These are phyloP conservation scores for Grosmannia penicillata DNA, from an alignment of 2,329 filamentous ascomycete species.

Conservation along the genomic window DNA sequence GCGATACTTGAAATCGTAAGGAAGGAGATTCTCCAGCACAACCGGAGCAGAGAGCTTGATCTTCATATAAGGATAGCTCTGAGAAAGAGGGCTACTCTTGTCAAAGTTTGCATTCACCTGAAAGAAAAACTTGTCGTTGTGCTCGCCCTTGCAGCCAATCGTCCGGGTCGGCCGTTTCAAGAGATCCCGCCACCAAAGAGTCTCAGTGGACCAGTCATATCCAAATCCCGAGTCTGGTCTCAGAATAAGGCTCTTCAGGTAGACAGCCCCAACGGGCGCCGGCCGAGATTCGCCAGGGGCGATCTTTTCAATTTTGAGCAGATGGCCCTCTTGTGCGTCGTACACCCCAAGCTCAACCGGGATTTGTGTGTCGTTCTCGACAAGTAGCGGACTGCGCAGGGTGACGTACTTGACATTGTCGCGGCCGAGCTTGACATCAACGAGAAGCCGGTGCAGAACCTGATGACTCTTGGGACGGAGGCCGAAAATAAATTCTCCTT, in stretches of 20 bases:
- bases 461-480: constrained; percentile 76
- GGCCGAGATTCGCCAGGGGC: constrained; percentile 80
- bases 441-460: constrained; percentile 75
- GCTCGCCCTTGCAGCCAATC: constrained; percentile 76
- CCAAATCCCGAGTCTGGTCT: constrained; percentile 93
- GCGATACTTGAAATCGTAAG: constrained; percentile 97
- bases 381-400: constrained; percentile 74
- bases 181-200: constrained; percentile 84
- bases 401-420: constrained; percentile 99
- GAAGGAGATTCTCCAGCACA: constrained; percentile 84
- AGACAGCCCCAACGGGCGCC: constrained; percentile 83
- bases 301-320: constrained; percentile 97
- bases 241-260: constrained; percentile 73
- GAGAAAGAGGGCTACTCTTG: constrained; percentile 66
- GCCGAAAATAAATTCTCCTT: constrained; percentile 83
- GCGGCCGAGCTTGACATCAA: constrained; percentile 77
- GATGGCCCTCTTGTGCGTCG: constrained; percentile 70
- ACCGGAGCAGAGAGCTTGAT: constrained; percentile 84
- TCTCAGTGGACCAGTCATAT: constrained; percentile 85
- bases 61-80: constrained; percentile 84
- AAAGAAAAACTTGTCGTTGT: constrained; percentile 88
- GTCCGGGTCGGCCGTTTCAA: constrained; percentile 73
- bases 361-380: constrained; percentile 95
- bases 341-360: constrained; percentile 88
- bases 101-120: constrained; percentile 83